Evolutionary conservation across 352 stramenopile genomes (phyloP).

Genomic region (Phytophthora pluvialis): DNA sequence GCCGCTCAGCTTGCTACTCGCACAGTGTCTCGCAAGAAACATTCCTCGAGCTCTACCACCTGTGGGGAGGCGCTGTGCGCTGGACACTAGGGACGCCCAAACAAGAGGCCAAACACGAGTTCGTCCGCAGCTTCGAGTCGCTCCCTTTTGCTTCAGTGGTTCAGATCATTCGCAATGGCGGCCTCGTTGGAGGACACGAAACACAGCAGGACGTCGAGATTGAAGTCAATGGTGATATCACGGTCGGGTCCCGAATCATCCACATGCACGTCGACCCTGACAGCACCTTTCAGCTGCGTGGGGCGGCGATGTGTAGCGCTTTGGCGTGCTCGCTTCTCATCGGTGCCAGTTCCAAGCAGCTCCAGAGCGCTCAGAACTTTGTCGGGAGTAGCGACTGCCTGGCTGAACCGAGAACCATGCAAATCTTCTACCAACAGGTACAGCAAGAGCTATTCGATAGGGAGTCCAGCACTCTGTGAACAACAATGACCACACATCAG

Average conservation of each 20-base stretch:
- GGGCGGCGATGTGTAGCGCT: slow-evolving; percentile 35
- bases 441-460: slow-evolving; percentile 30
- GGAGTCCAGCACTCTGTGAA: slow-evolving; percentile 4
- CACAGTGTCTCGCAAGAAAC: slow-evolving; percentile 22
- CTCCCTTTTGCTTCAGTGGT: slow-evolving; percentile 26
- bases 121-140: slow-evolving; percentile 20
- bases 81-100: slow-evolving; percentile 36
- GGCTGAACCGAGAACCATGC: slow-evolving; percentile 5
- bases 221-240: not conserved
- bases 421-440: slow-evolving; percentile 32
- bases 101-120: slow-evolving; percentile 25
- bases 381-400: slow-evolving; percentile 1
- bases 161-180: slow-evolving; percentile 27
- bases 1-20: slow-evolving; percentile 39
- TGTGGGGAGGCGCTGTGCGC: slow-evolving; percentile 43
- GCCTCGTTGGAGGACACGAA: slow-evolving; percentile 5
- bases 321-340: slow-evolving; percentile 32
- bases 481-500: no score
- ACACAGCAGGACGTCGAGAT: slow-evolving; percentile 4
- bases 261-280: slow-evolving; percentile 42
- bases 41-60: slow-evolving; percentile 33
- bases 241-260: slow-evolving; percentile 32
- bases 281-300: slow-evolving; percentile 40
- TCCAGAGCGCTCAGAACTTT: slow-evolving; percentile 19
- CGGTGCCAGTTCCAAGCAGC: slow-evolving; percentile 15